Evolutionary conservation across 225 moss, liverwort and hornwort species (phyloP).

Genomic region (Lunularia cruciata): DNA sequence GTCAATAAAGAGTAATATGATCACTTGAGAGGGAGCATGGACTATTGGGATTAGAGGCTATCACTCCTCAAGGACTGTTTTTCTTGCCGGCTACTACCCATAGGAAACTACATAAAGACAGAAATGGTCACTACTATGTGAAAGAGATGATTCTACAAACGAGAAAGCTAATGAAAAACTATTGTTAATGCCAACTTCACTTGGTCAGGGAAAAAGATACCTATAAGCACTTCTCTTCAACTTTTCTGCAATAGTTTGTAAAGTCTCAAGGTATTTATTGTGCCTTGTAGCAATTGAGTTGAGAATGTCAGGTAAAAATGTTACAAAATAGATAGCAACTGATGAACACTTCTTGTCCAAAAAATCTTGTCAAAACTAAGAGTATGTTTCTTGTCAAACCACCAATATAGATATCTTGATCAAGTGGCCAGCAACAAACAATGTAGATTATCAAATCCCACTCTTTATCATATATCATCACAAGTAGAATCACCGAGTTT

Average conservation of each 20-base stretch:
- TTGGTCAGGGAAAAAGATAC: constrained; percentile 16
- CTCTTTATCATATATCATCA: no score
- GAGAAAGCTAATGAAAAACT: background rate
- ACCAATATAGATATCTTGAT: constrained; percentile 1
- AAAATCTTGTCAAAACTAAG: constrained; percentile 54
- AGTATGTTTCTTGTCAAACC: background rate
- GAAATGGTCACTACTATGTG: no score
- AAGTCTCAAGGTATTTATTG: constrained; percentile 69
- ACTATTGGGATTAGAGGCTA: no score
- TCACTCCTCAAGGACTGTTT: constrained; percentile 70
- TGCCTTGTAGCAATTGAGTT: constrained; percentile 86
- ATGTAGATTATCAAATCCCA: no score
- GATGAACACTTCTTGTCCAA: constrained; percentile 77
- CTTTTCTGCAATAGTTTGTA: constrained; percentile 73
- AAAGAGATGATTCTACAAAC: no score
- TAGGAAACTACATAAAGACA: constrained; percentile 72
- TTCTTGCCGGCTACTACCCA: constrained; percentile 93
- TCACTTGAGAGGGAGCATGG: no score
- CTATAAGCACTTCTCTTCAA: constrained; percentile 80
- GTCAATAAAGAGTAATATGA: no score
- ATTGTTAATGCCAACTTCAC: no score
- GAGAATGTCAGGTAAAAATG: constrained; percentile 93
- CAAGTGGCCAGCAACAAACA: background rate
- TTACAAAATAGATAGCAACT: constrained; percentile 90
- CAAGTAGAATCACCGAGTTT: no score